phyloP scores from a whole-genome alignment of 768 basidiomycete genomes.

The Hericium erinaceus region DNA sequence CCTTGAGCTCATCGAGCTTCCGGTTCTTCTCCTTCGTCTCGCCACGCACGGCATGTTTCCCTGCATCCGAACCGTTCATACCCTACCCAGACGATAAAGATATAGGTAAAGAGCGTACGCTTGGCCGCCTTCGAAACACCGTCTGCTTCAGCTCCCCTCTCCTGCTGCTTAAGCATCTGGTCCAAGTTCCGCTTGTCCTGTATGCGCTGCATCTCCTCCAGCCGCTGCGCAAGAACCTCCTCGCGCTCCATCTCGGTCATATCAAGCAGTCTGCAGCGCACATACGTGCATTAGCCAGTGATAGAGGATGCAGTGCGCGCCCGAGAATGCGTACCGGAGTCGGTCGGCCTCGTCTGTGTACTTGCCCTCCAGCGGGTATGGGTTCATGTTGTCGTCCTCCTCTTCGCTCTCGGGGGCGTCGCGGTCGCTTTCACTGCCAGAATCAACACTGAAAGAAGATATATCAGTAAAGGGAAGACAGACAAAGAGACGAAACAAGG shows the following conservation, averaged over 20 bases:
- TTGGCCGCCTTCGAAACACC: constrained; percentile 66
- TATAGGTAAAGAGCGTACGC: constrained; percentile 36
- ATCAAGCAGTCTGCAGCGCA: constrained; percentile 48
- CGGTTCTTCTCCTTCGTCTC: constrained; percentile 73
- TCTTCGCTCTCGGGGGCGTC: constrained; percentile 56
- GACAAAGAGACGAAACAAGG: constrained; percentile 3
- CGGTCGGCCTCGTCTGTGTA: constrained; percentile 81
- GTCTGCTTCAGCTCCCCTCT: constrained; percentile 36
- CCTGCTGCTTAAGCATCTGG: constrained; percentile 61
- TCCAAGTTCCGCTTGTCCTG: constrained; percentile 65
- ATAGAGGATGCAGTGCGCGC: constrained; percentile 13
- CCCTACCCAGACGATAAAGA: background rate
- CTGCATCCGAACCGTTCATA: constrained; percentile 25
- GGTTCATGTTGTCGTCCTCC: constrained; percentile 45
- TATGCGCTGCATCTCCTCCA: constrained; percentile 71
- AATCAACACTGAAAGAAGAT: constrained; percentile 13
- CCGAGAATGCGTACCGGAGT: constrained; percentile 43
- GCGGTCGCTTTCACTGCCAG: constrained; percentile 39
- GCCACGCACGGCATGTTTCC: constrained; percentile 65
- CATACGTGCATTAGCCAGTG: constrained; percentile 7
- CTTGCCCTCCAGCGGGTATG: constrained; percentile 88
- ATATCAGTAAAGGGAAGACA: background rate
- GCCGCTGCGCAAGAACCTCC: constrained; percentile 68
- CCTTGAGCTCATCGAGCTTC: constrained; percentile 80
- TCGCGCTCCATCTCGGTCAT: constrained; percentile 89